Evolutionary conservation across 352 stramenopile genomes (phyloP).

Genomic region (Pythium angustatum): DNA sequence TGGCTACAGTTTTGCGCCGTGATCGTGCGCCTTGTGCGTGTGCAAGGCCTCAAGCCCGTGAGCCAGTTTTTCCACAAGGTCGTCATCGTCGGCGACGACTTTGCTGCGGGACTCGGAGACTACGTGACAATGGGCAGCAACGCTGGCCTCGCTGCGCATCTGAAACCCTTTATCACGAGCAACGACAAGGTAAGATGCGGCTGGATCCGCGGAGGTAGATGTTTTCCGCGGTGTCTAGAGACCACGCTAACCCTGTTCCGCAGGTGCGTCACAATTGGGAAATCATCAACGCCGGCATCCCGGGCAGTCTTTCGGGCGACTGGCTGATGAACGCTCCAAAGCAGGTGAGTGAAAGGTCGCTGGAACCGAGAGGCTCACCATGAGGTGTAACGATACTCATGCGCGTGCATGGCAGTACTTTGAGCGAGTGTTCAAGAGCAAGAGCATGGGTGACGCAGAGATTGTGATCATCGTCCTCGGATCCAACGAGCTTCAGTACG

Average conservation of each 20-base stretch:
- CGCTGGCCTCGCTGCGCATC: conserved; percentile 55
- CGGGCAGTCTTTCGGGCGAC: conserved; percentile 56
- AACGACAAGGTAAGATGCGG: conserved; percentile 58
- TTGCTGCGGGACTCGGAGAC: conserved; percentile 76
- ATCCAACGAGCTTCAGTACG: conserved; percentile 63
- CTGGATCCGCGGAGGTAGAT: too few species aligned
- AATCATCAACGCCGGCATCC: conserved; percentile 75
- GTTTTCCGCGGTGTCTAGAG: too few species aligned
- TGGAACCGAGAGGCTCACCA: not conserved
- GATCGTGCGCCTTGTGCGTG: conserved; percentile 41
- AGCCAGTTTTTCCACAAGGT: conserved; percentile 82
- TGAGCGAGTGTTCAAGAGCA: conserved; percentile 62
- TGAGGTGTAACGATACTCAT: not conserved
- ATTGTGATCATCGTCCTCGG: conserved; percentile 81
- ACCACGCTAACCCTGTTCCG: too few species aligned
- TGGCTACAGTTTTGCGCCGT: conserved; percentile 72
- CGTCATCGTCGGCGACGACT: conserved; percentile 84
- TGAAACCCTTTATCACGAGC: conserved; percentile 45
- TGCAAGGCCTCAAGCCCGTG: conserved; percentile 49
- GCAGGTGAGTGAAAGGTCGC: conserved; percentile 39
- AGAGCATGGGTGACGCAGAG: conserved; percentile 59
- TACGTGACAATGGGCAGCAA: conserved; percentile 60
- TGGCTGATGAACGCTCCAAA: conserved; percentile 65
- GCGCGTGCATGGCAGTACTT: conserved; percentile 42
- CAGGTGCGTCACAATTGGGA: conserved; percentile 82